Conservation (phyloP, 2,329 filamentous ascomycete species). For the Cyphellophora attinorum region DNA sequence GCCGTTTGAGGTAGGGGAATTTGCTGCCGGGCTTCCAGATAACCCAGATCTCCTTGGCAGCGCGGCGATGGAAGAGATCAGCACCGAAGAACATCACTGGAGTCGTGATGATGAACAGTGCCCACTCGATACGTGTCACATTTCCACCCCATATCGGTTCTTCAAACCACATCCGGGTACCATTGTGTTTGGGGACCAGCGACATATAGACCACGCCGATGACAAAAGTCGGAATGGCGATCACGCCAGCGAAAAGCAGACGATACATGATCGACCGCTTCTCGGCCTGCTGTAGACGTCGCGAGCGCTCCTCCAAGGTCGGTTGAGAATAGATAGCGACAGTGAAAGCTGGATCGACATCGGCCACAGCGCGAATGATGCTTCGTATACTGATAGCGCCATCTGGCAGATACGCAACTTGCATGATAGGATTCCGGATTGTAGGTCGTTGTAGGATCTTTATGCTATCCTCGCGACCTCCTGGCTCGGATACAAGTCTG, state of each 20-base stretch:
- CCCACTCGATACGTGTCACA: constrained; percentile 67
- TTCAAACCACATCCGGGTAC: constrained; percentile 58
- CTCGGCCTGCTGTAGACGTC: constrained; percentile 61
- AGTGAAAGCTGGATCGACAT: constrained; percentile 55
- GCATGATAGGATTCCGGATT: constrained; percentile 56
- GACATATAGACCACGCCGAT: constrained; percentile 90
- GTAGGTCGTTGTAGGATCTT: constrained; percentile 46
- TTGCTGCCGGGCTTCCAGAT: constrained; percentile 70
- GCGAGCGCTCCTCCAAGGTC: constrained; percentile 73
- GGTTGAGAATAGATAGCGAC: constrained; percentile 69
- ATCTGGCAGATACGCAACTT: constrained; percentile 59
- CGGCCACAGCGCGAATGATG: constrained; percentile 59
- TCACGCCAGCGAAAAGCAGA: constrained; percentile 57
- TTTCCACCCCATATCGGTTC: constrained; percentile 57
- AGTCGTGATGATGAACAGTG: constrained; percentile 71
- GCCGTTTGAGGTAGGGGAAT: constrained; percentile 62
- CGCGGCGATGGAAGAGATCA: constrained; percentile 72
- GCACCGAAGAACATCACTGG: constrained; percentile 81
- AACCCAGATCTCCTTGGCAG: constrained; percentile 65
- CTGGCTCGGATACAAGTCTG: constrained; percentile 38
- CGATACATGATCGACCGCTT: constrained; percentile 59
- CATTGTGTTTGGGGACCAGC: constrained; percentile 53
- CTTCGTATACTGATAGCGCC: constrained; percentile 63
- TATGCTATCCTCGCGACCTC: constrained; percentile 13
- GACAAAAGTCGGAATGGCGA: constrained; percentile 73